phyloP scores from a whole-genome alignment of 1,139 yeast species.

The Sugiyamaella neomexicana region DNA sequence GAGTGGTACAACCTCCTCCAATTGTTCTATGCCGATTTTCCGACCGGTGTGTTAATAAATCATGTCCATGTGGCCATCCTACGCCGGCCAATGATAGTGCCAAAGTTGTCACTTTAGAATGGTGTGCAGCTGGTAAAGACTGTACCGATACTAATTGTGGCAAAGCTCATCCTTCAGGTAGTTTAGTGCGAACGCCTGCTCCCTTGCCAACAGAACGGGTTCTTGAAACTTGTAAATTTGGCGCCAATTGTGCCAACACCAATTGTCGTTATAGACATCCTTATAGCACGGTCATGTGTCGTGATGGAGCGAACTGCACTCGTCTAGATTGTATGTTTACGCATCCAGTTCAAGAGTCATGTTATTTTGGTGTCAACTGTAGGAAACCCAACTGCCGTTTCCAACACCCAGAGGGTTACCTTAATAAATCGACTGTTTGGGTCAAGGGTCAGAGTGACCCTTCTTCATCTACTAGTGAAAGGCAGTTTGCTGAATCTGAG shows the following conservation, averaged over 20 bases:
- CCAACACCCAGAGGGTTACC: constrained; percentile 69
- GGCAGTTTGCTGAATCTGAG: constrained; percentile 77
- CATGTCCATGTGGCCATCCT: constrained; percentile 89
- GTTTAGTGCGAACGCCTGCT: constrained; percentile 35
- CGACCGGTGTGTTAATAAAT: constrained; percentile 66
- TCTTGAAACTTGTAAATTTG: constrained; percentile 81
- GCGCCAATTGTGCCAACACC: constrained; percentile 69
- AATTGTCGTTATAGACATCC: constrained; percentile 87
- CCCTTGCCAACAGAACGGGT: constrained; percentile 29
- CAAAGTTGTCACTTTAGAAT: constrained; percentile 62
- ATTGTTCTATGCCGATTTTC: constrained; percentile 69
- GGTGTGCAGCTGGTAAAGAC: constrained; percentile 72
- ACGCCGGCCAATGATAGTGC: constrained; percentile 80
- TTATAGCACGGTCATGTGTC: constrained; percentile 66
- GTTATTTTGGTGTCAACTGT: constrained; percentile 78
- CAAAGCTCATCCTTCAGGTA: constrained; percentile 80
- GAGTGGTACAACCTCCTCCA: constrained; percentile 9
- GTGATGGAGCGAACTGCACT: constrained; percentile 74
- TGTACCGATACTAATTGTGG: constrained; percentile 64
- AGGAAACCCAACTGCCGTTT: constrained; percentile 67
- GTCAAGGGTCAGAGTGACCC: constrained; percentile 42
- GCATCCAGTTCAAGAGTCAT: constrained; percentile 75
- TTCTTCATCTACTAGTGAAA: constrained; percentile 56
- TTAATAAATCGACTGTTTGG: constrained; percentile 4
- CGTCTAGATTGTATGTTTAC: constrained; percentile 79